A percentile compares a stretch with the other conserved stretches of the same genome.
These are phyloP conservation scores for Rubia peregrina DNA, from an alignment of 305 asterid species.

Conservation along the genomic window DNA sequence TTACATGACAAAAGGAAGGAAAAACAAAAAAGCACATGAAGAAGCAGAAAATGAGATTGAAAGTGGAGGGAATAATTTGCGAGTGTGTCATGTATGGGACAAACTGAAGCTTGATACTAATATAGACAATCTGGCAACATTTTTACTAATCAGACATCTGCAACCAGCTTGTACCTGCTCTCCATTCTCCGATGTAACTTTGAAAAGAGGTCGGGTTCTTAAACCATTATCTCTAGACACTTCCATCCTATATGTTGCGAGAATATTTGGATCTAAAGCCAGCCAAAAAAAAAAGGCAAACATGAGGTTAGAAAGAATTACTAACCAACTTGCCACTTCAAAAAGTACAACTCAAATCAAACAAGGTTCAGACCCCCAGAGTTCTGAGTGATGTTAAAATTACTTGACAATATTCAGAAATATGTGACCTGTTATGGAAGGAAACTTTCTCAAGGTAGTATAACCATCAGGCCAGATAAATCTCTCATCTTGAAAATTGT, in stretches of 20 bases:
- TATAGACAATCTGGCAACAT: constrained; percentile 11
- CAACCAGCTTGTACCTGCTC: constrained; percentile 60
- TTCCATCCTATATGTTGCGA: constrained; percentile 70
- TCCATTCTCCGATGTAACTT: constrained; percentile 68
- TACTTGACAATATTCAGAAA: constrained; percentile 17
- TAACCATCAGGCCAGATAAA: constrained; percentile 87
- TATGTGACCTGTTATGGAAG: constrained; percentile 55
- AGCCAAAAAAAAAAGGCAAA: constrained; percentile 23
- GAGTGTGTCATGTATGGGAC: not conserved
- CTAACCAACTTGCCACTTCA: not conserved
- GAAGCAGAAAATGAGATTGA: not conserved
- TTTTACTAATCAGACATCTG: constrained; percentile 7
- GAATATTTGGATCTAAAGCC: constrained; percentile 58
- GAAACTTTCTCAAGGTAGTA: constrained; percentile 68
- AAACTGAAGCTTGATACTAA: constrained; percentile 3
- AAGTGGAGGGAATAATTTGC: constrained; percentile 6
- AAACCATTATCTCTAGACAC: constrained; percentile 58
- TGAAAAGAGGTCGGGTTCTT: constrained; percentile 62
- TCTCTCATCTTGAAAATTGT: constrained; percentile 61
- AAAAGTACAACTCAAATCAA: constrained; percentile 5
- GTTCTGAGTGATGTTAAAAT: constrained; percentile 1
- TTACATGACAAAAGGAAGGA: not conserved
- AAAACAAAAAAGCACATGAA: not conserved
- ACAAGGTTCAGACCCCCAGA: not conserved
- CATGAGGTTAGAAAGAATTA: not conserved